Percentiles rank a stretch among this genome's conserved stretches.
These are phyloP conservation scores for Lathyrus tuberosus DNA, from an alignment of 306 rosid species.

Conservation along the genomic window DNA sequence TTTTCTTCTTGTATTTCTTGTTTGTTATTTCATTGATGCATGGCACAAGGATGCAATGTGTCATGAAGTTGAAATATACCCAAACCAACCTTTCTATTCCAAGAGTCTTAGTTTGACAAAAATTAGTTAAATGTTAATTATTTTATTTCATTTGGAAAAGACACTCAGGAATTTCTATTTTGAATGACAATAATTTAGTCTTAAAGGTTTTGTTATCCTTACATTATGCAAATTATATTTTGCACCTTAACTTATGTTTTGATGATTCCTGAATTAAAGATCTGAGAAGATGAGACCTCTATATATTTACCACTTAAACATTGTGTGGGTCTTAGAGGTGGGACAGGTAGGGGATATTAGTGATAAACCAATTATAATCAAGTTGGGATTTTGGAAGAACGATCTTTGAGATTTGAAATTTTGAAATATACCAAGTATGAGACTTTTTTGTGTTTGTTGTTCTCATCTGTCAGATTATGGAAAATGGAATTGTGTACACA, in stretches of 20 bases:
- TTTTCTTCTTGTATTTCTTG: conserved; percentile 9
- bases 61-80: conserved; percentile 14
- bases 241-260: conserved; percentile 2
- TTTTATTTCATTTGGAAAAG: not conserved
- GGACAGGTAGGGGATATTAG: not conserved
- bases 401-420: conserved; percentile 29
- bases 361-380: not conserved
- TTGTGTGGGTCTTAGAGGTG: not conserved
- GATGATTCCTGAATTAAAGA: not conserved
- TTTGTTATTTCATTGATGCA: conserved; percentile 7
- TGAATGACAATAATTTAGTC: not conserved
- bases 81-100: conserved; percentile 24
- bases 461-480: conserved; percentile 57
- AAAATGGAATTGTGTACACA: conserved; percentile 72
- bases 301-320: not conserved
- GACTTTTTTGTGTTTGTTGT: conserved; percentile 32
- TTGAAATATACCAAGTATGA: conserved; percentile 22
- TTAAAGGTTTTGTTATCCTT: conserved; percentile 11
- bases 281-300: too few species aligned
- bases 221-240: conserved; percentile 8
- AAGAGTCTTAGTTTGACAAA: not conserved
- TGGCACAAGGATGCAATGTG: not conserved
- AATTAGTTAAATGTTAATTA: not conserved
- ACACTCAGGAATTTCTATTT: not conserved
- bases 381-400: conserved; percentile 19